Evolutionary conservation across 805 yeast genomes (phyloP), one percentile per base, ranked within the genome.

Genomic region (Saccharomycopsis microspora): DNA sequence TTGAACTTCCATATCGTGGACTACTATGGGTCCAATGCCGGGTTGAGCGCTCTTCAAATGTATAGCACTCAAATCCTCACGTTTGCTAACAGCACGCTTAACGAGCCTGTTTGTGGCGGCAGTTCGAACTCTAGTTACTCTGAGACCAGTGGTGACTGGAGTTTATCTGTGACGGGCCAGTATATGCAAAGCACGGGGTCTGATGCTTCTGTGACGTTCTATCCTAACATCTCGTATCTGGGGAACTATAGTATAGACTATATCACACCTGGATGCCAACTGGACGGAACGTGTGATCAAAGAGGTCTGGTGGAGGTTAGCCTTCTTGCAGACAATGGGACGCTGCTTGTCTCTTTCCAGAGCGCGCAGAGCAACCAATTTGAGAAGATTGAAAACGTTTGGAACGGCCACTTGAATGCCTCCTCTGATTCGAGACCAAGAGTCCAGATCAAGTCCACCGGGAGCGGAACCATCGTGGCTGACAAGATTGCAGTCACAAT

Each of bases 181-280:
- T 70, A 64, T 61, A 58, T 68, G 56, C 68, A 64, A 3, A 53
- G 54, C 5, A 58, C 58, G n/a, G 62, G 64, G 6, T 44, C 56
- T 5, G 49, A 62, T 28, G 53, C 61, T 4, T 72, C 73, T 6
- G 72, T 79, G 2, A 68, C 71, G 1, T 80, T 81, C 58, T 70
- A 71, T 48, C 86, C 96, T 6, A 81, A 81, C 54, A 75, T 87
- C 19, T 68, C 83, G 0, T 73, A 76, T 53, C 69, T 85, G 0
- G 97, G 97, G 6, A 70, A 78, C 50, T 93, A 87, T 61, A 68
- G 85, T 0, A 69, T 93, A 29, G 67, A 76, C 45, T 56, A 89
- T 44, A 82, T 76, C 56, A 93, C 98, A 0, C 96, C 96, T 0
- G 97, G 97, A 0, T 93, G 98, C 65, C 46, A 61, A 1, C 60